Evolutionary conservation across 495 filamentous ascomycete species (phyloP).

Genomic region (Xylaria grammica): DNA sequence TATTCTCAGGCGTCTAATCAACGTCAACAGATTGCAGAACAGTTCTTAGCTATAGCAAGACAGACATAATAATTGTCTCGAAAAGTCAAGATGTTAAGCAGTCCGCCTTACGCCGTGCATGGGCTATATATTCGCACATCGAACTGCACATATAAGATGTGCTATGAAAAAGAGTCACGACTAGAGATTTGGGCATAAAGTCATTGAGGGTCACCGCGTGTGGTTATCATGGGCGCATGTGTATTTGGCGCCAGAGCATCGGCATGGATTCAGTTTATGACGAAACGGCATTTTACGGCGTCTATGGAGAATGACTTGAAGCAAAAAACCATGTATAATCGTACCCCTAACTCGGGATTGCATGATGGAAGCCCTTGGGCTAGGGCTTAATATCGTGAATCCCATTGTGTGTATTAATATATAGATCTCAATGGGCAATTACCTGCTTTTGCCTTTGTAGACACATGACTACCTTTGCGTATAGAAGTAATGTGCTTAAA

Average conservation of each 20-base stretch:
- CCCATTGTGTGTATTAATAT: constrained; percentile 20
- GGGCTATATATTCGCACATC: constrained; percentile 5
- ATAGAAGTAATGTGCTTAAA: not conserved
- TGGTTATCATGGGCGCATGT: not conserved
- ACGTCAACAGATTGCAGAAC: constrained; percentile 45
- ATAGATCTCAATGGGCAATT: constrained; percentile 11
- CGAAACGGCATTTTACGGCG: constrained; percentile 23
- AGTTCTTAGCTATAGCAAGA: constrained; percentile 45
- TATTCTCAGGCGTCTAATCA: constrained; percentile 3
- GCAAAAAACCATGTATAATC: constrained; percentile 15
- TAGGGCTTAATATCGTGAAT: not conserved
- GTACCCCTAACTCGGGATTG: not conserved
- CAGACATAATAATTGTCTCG: constrained; percentile 29
- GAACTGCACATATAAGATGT: constrained; percentile 5
- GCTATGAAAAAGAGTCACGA: constrained; percentile 13
- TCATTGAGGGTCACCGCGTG: not conserved
- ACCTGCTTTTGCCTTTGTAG: not conserved
- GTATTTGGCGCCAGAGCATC: constrained; percentile 17
- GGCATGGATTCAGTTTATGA: constrained; percentile 13
- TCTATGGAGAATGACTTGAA: constrained; percentile 19
- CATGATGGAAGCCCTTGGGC: not conserved
- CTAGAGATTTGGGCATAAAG: constrained; percentile 1
- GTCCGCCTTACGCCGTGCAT: not conserved
- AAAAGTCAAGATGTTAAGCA: not conserved
- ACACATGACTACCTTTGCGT: not conserved